Evolutionary conservation across 169 alveolate species (phyloP).

Genomic region (Plasmodium fragile): DNA sequence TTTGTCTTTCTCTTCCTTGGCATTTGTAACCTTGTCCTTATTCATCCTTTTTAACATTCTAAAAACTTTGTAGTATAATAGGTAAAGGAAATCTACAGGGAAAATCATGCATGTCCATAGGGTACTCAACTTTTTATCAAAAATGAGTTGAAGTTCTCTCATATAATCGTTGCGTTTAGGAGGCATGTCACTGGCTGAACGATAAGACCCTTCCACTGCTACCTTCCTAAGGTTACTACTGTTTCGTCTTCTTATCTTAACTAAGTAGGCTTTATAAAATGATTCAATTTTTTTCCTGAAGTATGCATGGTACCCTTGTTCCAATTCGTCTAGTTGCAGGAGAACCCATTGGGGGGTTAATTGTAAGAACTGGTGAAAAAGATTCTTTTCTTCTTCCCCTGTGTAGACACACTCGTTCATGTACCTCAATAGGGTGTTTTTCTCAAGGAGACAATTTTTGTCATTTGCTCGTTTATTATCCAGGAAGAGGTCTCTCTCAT

Average conservation of each 20-base stretch:
- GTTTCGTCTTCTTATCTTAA: background rate
- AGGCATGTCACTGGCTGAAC: background rate
- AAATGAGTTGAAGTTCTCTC: constrained; percentile 34
- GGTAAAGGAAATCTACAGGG: constrained; percentile 37
- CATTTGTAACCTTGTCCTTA: constrained; percentile 5
- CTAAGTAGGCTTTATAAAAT: constrained; percentile 40
- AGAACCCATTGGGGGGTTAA: constrained; percentile 63
- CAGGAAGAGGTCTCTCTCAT: background rate
- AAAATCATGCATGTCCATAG: constrained; percentile 67
- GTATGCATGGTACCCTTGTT: constrained; percentile 37
- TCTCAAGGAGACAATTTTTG: constrained; percentile 16
- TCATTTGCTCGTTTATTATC: constrained; percentile 8
- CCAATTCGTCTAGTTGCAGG: constrained; percentile 27
- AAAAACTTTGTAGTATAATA: constrained; percentile 26
- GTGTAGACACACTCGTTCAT: constrained; percentile 45
- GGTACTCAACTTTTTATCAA: constrained; percentile 30
- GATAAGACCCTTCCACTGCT: background rate
- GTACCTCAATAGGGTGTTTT: constrained; percentile 40
- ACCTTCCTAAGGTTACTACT: background rate
- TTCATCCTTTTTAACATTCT: constrained; percentile 20
- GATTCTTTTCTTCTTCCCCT: constrained; percentile 39
- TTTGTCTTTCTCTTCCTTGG: constrained; percentile 3
- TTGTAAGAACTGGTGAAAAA: constrained; percentile 22
- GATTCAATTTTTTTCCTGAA: constrained; percentile 54
- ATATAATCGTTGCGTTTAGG: constrained; percentile 11